Conservation (phyloP, 768 basidiomycete genomes). For the Lanmaoa rubissima region DNA sequence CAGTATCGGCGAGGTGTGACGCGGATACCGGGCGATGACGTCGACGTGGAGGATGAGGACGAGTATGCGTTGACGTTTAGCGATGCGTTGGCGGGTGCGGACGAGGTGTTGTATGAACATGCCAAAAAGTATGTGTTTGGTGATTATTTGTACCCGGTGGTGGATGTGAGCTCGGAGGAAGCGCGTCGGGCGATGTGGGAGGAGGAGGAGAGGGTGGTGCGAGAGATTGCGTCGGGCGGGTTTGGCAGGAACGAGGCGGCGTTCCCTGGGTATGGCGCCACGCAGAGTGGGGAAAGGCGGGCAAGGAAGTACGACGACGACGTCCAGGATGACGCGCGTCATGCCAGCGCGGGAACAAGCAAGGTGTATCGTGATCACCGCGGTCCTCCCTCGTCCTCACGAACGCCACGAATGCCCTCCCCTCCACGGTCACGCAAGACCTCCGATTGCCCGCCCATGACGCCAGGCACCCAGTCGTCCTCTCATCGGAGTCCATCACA, state of each 20-base stretch:
- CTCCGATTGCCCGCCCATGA: conserved; percentile 9
- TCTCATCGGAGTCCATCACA: conserved; percentile 5
- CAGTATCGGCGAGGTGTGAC: conserved; percentile 26
- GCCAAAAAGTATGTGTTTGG: conserved; percentile 83
- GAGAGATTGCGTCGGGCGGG: conserved; percentile 20
- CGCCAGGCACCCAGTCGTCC: conserved; percentile 5
- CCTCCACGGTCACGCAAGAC: conserved; percentile 6
- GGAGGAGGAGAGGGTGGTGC: conserved; percentile 29
- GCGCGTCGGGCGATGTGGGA: conserved; percentile 31
- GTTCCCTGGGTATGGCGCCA: conserved; percentile 27
- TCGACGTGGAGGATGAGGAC: conserved; percentile 36
- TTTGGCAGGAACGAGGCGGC: not conserved
- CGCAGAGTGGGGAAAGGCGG: conserved; percentile 13
- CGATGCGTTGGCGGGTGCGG: conserved; percentile 41
- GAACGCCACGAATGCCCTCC: conserved; percentile 2
- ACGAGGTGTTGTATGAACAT: conserved; percentile 75
- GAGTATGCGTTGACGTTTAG: conserved; percentile 33
- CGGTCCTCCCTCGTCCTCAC: not conserved
- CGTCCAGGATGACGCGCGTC: not conserved
- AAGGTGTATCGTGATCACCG: not conserved
- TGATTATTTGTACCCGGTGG: conserved; percentile 86
- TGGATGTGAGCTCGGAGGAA: conserved; percentile 74
- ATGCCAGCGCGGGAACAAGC: conserved; percentile 18
- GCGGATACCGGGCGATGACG: conserved; percentile 22
- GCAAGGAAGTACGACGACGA: conserved; percentile 9